Evolutionary conservation across 2,329 filamentous ascomycete genomes (phyloP), one percentile per base, ranked within the genome.

Genomic region (Albifimbria verrucaria): DNA sequence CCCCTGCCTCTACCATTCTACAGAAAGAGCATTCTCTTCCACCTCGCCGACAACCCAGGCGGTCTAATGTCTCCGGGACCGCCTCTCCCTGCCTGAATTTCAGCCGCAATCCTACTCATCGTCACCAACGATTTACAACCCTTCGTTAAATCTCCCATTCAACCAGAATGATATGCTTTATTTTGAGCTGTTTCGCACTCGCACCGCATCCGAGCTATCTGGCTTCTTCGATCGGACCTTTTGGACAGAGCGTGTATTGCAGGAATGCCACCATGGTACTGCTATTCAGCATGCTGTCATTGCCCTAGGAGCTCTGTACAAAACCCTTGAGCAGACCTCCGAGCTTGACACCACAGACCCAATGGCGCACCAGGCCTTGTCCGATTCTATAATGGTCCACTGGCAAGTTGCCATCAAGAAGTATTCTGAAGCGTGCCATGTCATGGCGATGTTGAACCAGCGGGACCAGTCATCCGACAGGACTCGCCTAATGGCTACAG

Each of bases 171-270:
- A 88, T 55, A 75, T 73, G 18, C 76, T 78, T 48, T 87, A 87
- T 59, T 87, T 87, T 61, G 77, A 83, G 52, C 69, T 86, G 12
- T 87, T 88, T 60, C 78, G 79, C 42, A 72, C 78, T 23, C 81
- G 82, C 43, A 87, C 86, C 0, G 81, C 84, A 2, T 79, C 71
- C 46, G 83, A 86, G 60, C 71, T 88, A 7, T 86, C 85, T 0
- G 85, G 86, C 12, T 88, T 85, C 63, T 88, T 88, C 55, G 82
- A 87, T 62, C 81, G 78, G 20, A 74, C 78, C 2, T 88, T 88
- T 62, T 89, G 85, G 85, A 83, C 77, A 1, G 74, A 77, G 43
- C 78, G 79, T 28, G 83, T 88, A 2, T 66, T 88, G 10, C 81
- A 84, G 59, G 83, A 85, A 64, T 87, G 83, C 50, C 82, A 88